Evolutionary conservation across 2,329 filamentous ascomycete genomes (phyloP), one percentile per base, ranked within the genome.

Genomic region (Cordyceps javanica): DNA sequence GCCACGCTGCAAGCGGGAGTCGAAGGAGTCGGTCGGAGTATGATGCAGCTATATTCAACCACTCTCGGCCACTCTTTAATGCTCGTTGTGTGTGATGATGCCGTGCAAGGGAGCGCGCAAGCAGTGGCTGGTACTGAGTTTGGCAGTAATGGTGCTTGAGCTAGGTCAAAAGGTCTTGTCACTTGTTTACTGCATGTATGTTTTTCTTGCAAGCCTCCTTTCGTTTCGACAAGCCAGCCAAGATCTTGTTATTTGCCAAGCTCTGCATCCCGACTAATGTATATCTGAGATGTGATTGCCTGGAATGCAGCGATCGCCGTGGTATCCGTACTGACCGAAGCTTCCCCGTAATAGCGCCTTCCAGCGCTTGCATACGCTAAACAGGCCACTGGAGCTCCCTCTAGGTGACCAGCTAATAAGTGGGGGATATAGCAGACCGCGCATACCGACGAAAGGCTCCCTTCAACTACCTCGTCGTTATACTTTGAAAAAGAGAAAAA

Each of bases 361-460:
- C 13, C 51, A 54, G 51, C 38, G 51, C 39, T 28, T 54, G 26
- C 38, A n/a, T 21, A 26, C 51, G 28, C 51, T 54, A 44, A 26
- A 19, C 14, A 28, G 21, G 14, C 14, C 34, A 48, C 48, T 28
- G 16, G 26, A 51, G 16, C 16, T 30, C 21, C 44, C 44, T 9
- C 19, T 16, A n/a, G n/a, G n/a, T 41, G 3, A 5, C 23, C 49
- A 23, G 14, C 46, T 32, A 23, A 48, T 9, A n/a, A n/a, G n/a
- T n/a, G n/a, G n/a, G n/a, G n/a, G n/a, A n/a, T n/a, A n/a, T n/a
- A n/a, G n/a, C n/a, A n/a, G n/a, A n/a, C n/a, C n/a, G n/a, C n/a
- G n/a, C n/a, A n/a, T n/a, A n/a, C n/a, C n/a, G n/a, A n/a, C n/a
- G n/a, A n/a, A n/a, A n/a, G n/a, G n/a, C n/a, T n/a, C n/a, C n/a